Evolutionary conservation across 2,329 filamentous ascomycete species (phyloP).

Genomic region (Sclerotinia spermophila): DNA sequence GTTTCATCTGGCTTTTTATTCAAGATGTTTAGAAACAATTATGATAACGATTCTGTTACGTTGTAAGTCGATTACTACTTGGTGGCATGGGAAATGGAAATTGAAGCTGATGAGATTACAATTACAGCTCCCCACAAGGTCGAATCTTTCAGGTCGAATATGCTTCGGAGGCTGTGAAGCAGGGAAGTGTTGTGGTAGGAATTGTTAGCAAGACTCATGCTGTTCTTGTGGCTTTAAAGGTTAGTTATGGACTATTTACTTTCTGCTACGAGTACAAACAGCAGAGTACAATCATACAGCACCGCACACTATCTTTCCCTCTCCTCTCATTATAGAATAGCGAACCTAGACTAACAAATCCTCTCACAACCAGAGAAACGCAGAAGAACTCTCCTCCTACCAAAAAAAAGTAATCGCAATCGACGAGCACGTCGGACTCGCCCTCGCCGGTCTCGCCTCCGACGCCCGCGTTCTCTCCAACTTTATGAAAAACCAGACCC

Average conservation of each 20-base stretch:
- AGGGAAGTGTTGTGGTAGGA: constrained; percentile 95
- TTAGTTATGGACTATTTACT: constrained; percentile 40
- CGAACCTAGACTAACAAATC: not conserved
- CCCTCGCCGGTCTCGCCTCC: constrained; percentile 93
- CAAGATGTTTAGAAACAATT: constrained; percentile 99
- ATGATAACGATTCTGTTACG: constrained; percentile 99
- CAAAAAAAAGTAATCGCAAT: constrained; percentile 98
- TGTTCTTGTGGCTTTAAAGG: constrained; percentile 95
- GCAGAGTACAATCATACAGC: not conserved
- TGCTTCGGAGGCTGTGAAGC: constrained; percentile 97
- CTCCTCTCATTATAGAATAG: too few species aligned
- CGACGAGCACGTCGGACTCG: constrained; percentile 92
- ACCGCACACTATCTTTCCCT: not conserved
- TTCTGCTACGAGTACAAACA: not conserved
- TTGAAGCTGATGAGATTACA: constrained; percentile 29
- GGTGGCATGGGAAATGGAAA: not conserved
- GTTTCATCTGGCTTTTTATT: constrained; percentile 21
- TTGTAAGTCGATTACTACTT: constrained; percentile 66
- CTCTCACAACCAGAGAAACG: constrained; percentile 71
- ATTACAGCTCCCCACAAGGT: constrained; percentile 88
- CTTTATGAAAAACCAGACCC: constrained; percentile 99
- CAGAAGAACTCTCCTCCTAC: constrained; percentile 98
- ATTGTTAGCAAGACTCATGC: constrained; percentile 97
- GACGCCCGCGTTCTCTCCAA: constrained; percentile 99
- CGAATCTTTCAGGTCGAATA: constrained; percentile 99